Base-by-base conservation (phyloP, 2,329 filamentous ascomycete species). In the Hypomyces perniciosus region DNA sequence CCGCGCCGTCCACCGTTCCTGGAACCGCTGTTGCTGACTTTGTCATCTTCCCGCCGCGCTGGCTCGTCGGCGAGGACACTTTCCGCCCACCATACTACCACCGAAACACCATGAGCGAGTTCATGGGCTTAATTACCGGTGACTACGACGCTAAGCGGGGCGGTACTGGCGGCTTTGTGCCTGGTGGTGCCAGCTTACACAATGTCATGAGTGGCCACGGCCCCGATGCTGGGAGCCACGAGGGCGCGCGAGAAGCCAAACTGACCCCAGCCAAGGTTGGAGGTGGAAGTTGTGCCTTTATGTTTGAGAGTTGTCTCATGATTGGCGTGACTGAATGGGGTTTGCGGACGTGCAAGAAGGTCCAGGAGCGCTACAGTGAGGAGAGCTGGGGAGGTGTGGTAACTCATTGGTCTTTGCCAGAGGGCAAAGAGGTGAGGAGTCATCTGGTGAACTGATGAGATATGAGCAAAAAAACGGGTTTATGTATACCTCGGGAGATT, bases 381-480 rank as follows among this genome's bases (percentile, higher is more conserved):
- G 86, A 95, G 72, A 91, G 87, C 65, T 96, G 90, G 90, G 83
- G 76, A 29, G 78, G 78, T 0, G 70, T 88, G 47, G 79, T 80
- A 67, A 76, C 82, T 40, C 80, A 86, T 62, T 87, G 84, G 75
- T 68, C 70, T 61, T 61, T 61, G 59, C 72, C 75, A 0, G 66
- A 68, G 34, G 70, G 65, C 1, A 50, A 59, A 31, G 54, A 63
- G 52, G 61, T 67, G 35, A 50, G 35, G 30, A 62, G 59, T 45
- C 57, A 63, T 50, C 48, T 61, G 20, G 45, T 52, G 8, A 44
- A 45, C 8, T 54, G 35, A 48, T n/a, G 8, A 4, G 44, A 42
- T 20, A 3, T 12, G 29, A n/a, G 1, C 8, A 44, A 39, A 5
- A 20, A 40, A 41, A 74, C 4, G 8, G 10, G 9, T 20, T 20